Evolutionary conservation across 441 rosid species (phyloP), one percentile per base, ranked within the genome.

Genomic region (Populus hybrid): DNA sequence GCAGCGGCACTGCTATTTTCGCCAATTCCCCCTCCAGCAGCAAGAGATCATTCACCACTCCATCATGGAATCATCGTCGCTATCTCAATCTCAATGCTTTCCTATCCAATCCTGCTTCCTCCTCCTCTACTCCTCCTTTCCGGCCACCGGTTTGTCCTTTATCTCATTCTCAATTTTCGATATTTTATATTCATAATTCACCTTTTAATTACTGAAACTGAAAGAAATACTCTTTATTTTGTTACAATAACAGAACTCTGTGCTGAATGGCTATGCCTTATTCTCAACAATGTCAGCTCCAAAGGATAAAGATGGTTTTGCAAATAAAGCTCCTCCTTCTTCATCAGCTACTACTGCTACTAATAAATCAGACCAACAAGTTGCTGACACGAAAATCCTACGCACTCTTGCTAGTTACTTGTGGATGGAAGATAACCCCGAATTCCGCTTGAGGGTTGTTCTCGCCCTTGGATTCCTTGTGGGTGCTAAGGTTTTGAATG

Each of bases 401-500:
- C 87, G 88, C 70, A 91, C 90, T 6, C 87, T 95, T 30, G 91
- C 86, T 1, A 81, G 91, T 83, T 90, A 88, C 80, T 75, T 95
- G 84, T 93, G 98, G 99, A 91, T 91, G 93, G 89, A 79, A 82
- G 97, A 90, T 80, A 90, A 91, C 57, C 79, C 82, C 10, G 98
- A 93, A 66, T 92, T 95, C 81, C 97, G 98, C 1, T 68, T 89
- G 40, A 85, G 98, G 84, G 98, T 95, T 53, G 66, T 95, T 67
- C 67, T 90, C 50, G 99, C 99, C 2, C 81, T 93, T 78, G 93
- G 88, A 0, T 92, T 91, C 80, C 91, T 95, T 20, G 87, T 93
- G 10, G 97, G 95, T 50, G 95, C 98, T 36, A 93, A 95, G 84
- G 84, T 91, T 73, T 77, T 95, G 82, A 93, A 93, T 61, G 98